Evolutionary conservation across 208 protist species (phyloP).

Genomic region (Crithidia acanthocephali): DNA sequence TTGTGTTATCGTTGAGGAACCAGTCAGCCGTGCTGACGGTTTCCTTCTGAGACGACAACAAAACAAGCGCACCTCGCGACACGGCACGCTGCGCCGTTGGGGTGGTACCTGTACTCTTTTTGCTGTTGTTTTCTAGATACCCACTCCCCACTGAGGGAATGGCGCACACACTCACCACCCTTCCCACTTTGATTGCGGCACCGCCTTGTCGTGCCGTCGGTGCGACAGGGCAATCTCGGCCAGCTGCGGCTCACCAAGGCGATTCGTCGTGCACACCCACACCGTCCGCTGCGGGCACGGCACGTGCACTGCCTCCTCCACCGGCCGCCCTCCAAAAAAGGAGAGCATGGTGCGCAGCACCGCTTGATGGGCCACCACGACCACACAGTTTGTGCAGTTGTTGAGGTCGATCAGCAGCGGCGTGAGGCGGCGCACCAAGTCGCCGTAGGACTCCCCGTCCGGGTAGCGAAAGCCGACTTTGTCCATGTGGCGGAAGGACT

Average conservation of each 20-base stretch:
- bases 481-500: conserved; percentile 65
- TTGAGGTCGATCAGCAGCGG: conserved; percentile 70
- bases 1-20: not conserved
- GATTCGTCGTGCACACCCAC: conserved; percentile 81
- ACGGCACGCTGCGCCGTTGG: no score
- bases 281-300: conserved; percentile 75
- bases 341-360: conserved; percentile 82
- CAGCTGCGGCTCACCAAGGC: conserved; percentile 58
- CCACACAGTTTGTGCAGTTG: conserved; percentile 52
- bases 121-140: no score
- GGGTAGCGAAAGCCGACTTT: conserved; percentile 90
- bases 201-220: conserved; percentile 8
- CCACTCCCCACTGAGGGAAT: not conserved
- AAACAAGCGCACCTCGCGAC: no score
- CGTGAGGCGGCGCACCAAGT: conserved; percentile 73
- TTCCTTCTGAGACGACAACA: no score
- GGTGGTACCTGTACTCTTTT: no score
- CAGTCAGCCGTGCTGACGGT: not conserved
- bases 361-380: conserved; percentile 85
- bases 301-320: conserved; percentile 73
- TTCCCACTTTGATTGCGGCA: conserved; percentile 6
- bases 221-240: conserved; percentile 54
- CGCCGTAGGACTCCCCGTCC: conserved; percentile 83
- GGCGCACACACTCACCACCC: conserved; percentile 19
- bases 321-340: conserved; percentile 69